Evolutionary conservation across 2,329 filamentous ascomycete genomes (phyloP), one percentile per base, ranked within the genome.

Genomic region (Rutstroemia sp.): DNA sequence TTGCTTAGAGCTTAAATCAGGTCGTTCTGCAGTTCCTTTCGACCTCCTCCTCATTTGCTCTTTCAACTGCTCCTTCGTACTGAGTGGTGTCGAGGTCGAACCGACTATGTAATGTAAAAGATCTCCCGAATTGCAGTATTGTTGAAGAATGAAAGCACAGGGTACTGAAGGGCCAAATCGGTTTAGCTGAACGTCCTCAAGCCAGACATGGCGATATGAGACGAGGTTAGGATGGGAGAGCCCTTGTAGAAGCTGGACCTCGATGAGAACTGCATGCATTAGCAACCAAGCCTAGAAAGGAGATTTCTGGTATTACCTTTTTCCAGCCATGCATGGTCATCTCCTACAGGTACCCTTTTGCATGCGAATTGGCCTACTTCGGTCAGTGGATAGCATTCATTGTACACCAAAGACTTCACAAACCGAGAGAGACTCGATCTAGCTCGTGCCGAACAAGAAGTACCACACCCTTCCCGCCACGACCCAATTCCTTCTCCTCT

Each of bases 181-280:
- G 60, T 82, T 92, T 52, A 95, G 82, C 63, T 87, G 83, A 53
- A 87, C 86, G 69, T 96, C 88, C 70, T 99, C 92, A 16, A 99
- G 79, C 94, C 94, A 99, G 34, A 96, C 94, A 72, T 97, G 94
- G 6, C 92, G 87, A 70, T 99, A 99, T 0, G 92, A 95, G 1
- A 99, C 94, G 8, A 99, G 78, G 61, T 99, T 99, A 57, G 92
- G 89, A 68, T 99, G 94, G 0, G 90, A 94, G 4, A 99, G 81
- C 65, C 89, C 88, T 65, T 95, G 91, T 23, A 99, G 80, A 23
- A 97, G 77, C 72, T 96, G 91, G 2, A 99, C 95, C 71, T 99
- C 94, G 47, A 94, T 81, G 51, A 99, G 76, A 2, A 97, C 86
- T 68, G 41, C 25, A 34, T 16, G 19, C 2, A 41, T 68, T 48